Evolutionary conservation across 768 basidiomycete genomes (phyloP), one percentile per base, ranked within the genome.

Genomic region (Russula sp.): DNA sequence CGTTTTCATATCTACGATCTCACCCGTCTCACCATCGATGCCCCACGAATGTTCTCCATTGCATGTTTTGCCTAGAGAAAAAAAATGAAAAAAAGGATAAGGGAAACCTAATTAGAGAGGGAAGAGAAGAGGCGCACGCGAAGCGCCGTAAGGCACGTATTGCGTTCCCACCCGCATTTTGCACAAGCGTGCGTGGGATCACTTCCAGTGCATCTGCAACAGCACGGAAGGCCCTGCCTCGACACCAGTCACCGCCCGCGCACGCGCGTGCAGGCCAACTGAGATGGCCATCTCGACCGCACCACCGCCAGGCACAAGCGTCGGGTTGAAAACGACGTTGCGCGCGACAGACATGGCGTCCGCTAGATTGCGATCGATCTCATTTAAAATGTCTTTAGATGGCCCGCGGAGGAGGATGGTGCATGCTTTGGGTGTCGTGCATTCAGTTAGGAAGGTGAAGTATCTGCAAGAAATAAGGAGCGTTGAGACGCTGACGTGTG

Each of bases 201-300:
- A 98, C 93, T 76, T 98, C 96, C 83, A 98, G 88, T 34, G 97
- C 94, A 70, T 98, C 96, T 0, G 90, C 90, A 13, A 98, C 93
- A 28, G 95, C 94, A 51, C 89, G 79, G 78, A 88, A 94, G 10
- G 94, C 81, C 91, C 94, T 0, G 88, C 90, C 73, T 95, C 93
- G 18, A 94, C 89, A 16, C 96, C 95, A 18, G 87, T 86, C 64
- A 97, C 81, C 52, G 79, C 85, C 71, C 89, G 81, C 22, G 92
- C 91, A 74, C 88, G 90, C 10, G 83, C 81, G 55, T 90, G 89
- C 68, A 98, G 75, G 1, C 89, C 92, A 3, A 97, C 93, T 40
- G 87, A 87, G 75, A 98, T 87, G 0, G 96, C 97, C 94, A 98
- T 98, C 79, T 99, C 97, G 4, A 94, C 96, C 28, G 97, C 96